Evolutionary conservation across 2,329 filamentous ascomycete genomes (phyloP), one percentile per base, ranked within the genome.

Genomic region (Bertia moriformis): DNA sequence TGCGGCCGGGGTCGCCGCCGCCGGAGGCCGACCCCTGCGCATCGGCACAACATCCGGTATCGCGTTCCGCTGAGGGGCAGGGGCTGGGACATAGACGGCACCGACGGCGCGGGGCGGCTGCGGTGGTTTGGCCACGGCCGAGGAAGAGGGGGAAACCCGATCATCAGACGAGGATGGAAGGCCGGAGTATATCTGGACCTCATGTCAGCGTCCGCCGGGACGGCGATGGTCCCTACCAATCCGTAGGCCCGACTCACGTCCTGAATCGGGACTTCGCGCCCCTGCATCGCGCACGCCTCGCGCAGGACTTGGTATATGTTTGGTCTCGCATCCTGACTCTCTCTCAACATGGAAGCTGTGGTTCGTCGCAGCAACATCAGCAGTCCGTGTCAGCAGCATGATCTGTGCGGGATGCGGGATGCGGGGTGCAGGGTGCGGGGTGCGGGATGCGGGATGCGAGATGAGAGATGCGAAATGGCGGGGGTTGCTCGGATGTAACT

Each of bases 241-340:
- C 29, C 10, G 15, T 22, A n/a, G 36, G 14, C 14, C 38, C n/a
- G 39, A 59, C 81, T 56, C 65, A 93, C 86, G 62, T 98, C 88
- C 63, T 84, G 83, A 49, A 98, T 83, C 1, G 88, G 88, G 7
- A 88, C 71, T 46, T 88, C 78, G 43, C 79, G 79, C 41, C 86
- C 84, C 54, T 91, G 83, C 85, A 98, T 93, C 24, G 73, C 66
- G 58, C 88, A 95, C 19, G 81, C 76, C 61, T 96, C 88, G 44
- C 78, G 75, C 22, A 98, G 66, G 3, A 93, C 86, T 57, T 95
- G 83, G 54, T 94, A 98, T 44, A 98, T 93, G 53, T 89, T 96
- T 3, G 91, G 91, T 45, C 91, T 73, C 38, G 62, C 56, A 42
- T 77, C 69, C 39, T 86, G 85, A 48, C 81, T 78, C 56, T 96